Percentiles rank a stretch among this genome's conserved stretches.
phyloP scores from a whole-genome alignment of 2,329 filamentous ascomycete genomes.

The Botryosphaeria agaves region DNA sequence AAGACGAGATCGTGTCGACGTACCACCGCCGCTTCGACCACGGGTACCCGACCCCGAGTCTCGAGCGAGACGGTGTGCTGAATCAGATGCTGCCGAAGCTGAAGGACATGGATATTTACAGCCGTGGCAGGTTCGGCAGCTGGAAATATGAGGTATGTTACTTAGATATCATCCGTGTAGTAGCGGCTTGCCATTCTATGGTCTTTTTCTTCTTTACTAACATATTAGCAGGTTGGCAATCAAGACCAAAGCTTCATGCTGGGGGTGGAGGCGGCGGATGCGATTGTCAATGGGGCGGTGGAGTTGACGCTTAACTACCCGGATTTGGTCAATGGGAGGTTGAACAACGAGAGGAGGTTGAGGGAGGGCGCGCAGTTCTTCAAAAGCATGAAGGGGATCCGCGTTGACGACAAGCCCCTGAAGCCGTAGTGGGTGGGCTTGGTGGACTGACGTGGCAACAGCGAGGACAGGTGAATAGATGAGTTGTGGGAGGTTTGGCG shows the following conservation, averaged over 20 bases:
- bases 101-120: conserved; percentile 80
- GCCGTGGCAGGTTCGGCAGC: conserved; percentile 89
- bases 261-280: conserved; percentile 82
- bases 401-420: conserved; percentile 9
- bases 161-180: neutral
- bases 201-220: no score
- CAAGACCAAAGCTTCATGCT: conserved; percentile 98
- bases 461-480: no score
- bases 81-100: conserved; percentile 87
- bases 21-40: conserved; percentile 98
- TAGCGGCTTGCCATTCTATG: neutral
- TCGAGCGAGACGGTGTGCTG: conserved; percentile 90
- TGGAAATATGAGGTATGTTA: conserved; percentile 77
- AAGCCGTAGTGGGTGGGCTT: no score
- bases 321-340: conserved; percentile 74
- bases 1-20: conserved; percentile 91
- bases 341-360: conserved; percentile 47
- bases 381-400: conserved; percentile 21
- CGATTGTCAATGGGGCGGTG: conserved; percentile 74
- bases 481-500: no score
- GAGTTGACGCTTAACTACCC: conserved; percentile 94
- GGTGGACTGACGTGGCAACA: no score
- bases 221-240: conserved; percentile 44
- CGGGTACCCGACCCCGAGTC: conserved; percentile 86
- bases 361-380: conserved; percentile 44